These are phyloP conservation scores for Pseudohyphozyma bogoriensis DNA, from an alignment of 768 basidiomycete genomes.

Conservation along the genomic window DNA sequence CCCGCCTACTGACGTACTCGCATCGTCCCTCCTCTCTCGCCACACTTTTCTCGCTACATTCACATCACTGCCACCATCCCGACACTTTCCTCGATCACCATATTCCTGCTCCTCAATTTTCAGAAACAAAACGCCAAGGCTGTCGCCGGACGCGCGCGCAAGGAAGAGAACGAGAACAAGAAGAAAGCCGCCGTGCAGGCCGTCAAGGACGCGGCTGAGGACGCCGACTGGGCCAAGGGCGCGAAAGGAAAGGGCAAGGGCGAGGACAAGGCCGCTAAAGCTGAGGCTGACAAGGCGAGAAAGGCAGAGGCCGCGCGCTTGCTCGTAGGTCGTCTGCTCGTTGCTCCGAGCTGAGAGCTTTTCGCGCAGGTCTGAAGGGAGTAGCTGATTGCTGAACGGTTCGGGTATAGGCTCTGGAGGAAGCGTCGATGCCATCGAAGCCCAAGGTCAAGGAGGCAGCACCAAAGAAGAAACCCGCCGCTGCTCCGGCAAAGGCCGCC, in stretches of 20 bases:
- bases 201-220: conserved; percentile 12
- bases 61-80: too few species aligned
- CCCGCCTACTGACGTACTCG: too few species aligned
- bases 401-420: conserved; percentile 34
- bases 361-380: too few species aligned
- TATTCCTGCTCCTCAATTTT: too few species aligned
- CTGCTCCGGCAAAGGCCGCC: conserved; percentile 30
- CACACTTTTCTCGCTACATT: too few species aligned
- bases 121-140: conserved; percentile 16
- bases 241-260: conserved; percentile 22
- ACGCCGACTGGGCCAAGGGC: conserved; percentile 29
- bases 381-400: too few species aligned
- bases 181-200: conserved; percentile 8
- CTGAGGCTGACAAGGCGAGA: background rate
- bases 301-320: conserved; percentile 19
- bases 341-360: too few species aligned
- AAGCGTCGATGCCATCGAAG: conserved; percentile 24
- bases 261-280: conserved; percentile 27
- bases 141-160: background rate
- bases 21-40: too few species aligned
- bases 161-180: conserved; percentile 1
- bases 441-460: conserved; percentile 28
- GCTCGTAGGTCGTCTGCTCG: too few species aligned
- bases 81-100: too few species aligned
- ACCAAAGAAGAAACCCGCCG: conserved; percentile 32